phyloP scores from a whole-genome alignment of 805 yeast species.

The Suhomyces xylopsoci region DNA sequence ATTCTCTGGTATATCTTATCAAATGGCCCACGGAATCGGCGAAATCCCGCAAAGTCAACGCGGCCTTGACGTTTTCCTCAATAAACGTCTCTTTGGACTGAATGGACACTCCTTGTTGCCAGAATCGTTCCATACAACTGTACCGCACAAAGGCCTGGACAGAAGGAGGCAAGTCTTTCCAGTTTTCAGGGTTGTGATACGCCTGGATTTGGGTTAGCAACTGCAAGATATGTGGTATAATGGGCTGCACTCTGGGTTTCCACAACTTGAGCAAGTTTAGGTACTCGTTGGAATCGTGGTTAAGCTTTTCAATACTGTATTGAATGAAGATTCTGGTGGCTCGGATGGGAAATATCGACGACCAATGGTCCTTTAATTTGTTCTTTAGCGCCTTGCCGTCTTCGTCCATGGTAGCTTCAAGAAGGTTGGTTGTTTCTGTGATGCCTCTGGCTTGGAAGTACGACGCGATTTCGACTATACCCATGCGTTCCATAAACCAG shows the following conservation, averaged over 20 bases:
- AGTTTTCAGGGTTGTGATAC: constrained; percentile 88
- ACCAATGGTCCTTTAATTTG: constrained; percentile 86
- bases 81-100: constrained; percentile 92
- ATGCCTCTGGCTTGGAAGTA: constrained; percentile 84
- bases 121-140: constrained; percentile 88
- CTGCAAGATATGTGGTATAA: constrained; percentile 86
- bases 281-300: constrained; percentile 74
- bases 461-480: constrained; percentile 88
- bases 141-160: constrained; percentile 91
- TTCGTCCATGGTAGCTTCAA: constrained; percentile 85
- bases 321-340: constrained; percentile 94
- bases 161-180: constrained; percentile 82
- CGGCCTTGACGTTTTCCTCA: constrained; percentile 91
- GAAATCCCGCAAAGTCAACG: constrained; percentile 90
- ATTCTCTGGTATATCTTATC: constrained; percentile 91
- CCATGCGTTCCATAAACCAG: constrained; percentile 98
- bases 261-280: constrained; percentile 69
- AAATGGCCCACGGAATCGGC: constrained; percentile 98
- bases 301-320: constrained; percentile 88
- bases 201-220: constrained; percentile 88
- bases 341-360: constrained; percentile 88
- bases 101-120: constrained; percentile 97
- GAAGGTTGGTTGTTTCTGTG: constrained; percentile 67
- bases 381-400: constrained; percentile 74
- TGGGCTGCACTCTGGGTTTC: constrained; percentile 91